phyloP scores from a whole-genome alignment of 208 protist species.

The Tritrichomonas musculus region DNA sequence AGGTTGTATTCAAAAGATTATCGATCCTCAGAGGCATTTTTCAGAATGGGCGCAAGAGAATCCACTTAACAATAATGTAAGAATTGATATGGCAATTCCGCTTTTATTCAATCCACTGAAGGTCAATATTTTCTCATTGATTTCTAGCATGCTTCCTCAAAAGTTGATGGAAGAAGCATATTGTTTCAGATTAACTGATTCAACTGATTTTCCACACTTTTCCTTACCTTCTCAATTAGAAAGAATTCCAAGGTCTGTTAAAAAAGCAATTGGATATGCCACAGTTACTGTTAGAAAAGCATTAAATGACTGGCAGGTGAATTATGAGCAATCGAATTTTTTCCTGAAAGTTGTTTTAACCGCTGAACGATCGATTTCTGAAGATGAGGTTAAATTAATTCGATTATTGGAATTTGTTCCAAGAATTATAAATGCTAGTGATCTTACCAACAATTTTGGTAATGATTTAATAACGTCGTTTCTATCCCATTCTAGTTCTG shows the following conservation, averaged over 20 bases:
- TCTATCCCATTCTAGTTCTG: background rate
- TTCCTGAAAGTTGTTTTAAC: background rate
- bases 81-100: background rate
- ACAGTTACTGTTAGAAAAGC: background rate
- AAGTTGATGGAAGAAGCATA: background rate
- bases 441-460: background rate
- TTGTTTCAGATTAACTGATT: background rate
- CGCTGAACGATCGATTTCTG: background rate
- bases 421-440: background rate
- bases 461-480: background rate
- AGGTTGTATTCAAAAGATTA: background rate
- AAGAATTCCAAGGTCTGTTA: no score
- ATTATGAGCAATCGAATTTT: background rate
- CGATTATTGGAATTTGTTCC: background rate
- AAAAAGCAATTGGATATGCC: background rate
- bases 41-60: background rate
- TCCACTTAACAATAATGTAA: background rate
- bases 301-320: background rate
- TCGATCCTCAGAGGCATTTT: background rate
- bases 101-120: background rate
- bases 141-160: no score
- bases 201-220: background rate
- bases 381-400: background rate
- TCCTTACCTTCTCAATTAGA: background rate
- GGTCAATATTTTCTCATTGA: background rate